Evolutionary conservation across 371 early-diverging fungal genomes (phyloP), one percentile per base, ranked within the genome.

Genomic region (Smittium culicis): DNA sequence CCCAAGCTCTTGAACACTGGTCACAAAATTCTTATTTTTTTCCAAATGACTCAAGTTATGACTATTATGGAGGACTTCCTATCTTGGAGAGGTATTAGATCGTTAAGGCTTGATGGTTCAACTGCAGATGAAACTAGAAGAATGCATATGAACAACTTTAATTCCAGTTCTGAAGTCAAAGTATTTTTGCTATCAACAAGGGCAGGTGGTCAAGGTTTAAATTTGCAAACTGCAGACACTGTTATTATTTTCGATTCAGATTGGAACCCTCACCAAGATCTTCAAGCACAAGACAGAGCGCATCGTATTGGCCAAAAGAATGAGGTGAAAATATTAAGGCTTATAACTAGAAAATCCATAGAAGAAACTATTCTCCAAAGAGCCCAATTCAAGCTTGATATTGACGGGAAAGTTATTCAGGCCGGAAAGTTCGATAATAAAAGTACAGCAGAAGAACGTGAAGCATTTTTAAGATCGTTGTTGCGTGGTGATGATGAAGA

Each of bases 241-340:
- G 99, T 99, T 31, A 88, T 99, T 65, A 93, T 99, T 70, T 99
- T 94, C 76, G 99, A 99, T 79, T 92, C 93, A n/a, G 99, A 99
- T 76, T 99, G 99, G 89, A 99, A 99, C 75, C 99, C 99, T 28
- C 96, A 97, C 73, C 93, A 93, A 70, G 99, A 99, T 82, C 81
- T 98, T 54, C 99, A 99, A 83, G 99, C 99, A 0, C 99, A 98
- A 79, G 99, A 99, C 79, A 92, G 99, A 74, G 99, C 99, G 0
- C 99, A 99, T 82, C 90, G 99, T 77, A 99, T 99, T 73, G 99
- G 99, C n/a, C 99, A 99, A 79, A 99, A 91, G 31, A 97, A 96
- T 72, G 98, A 98, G 79, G 99, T 99, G n/a, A 87, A 93, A 32
- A 95, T 99, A 63, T 88, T 98, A 74, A 86, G 98, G n/a, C 77